A percentile compares a stretch with the other conserved stretches of the same genome.
These are phyloP conservation scores for Solidago caesia DNA, from an alignment of 129 eudicot genomes.

Conservation along the genomic window DNA sequence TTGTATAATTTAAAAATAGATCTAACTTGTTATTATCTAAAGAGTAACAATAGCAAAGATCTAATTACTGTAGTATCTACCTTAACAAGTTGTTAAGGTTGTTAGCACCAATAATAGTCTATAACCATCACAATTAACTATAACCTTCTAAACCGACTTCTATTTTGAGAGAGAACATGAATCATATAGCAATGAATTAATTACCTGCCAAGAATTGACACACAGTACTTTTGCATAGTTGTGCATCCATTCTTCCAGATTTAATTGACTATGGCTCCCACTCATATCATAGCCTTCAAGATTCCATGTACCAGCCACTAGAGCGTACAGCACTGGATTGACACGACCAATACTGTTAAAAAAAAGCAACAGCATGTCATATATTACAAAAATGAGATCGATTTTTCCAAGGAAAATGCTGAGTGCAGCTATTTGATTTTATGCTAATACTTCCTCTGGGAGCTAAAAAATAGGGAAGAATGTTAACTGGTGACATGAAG, in stretches of 20 bases:
- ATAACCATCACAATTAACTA: background rate
- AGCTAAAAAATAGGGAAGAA: constrained; percentile 4
- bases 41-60: too few relatives aligned
- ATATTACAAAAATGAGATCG: background rate
- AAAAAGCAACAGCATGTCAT: constrained; percentile 12
- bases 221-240: constrained; percentile 78
- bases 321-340: constrained; percentile 68
- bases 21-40: background rate
- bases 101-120: background rate
- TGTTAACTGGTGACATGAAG: background rate
- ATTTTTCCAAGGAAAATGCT: background rate
- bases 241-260: constrained; percentile 57
- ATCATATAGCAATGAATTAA: background rate
- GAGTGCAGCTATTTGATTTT: background rate
- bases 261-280: constrained; percentile 30
- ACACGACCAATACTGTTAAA: constrained; percentile 81
- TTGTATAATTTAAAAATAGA: background rate
- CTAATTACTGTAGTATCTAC: background rate
- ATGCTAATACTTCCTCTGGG: background rate
- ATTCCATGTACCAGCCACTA: constrained; percentile 74
- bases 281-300: constrained; percentile 31
- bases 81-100: background rate
- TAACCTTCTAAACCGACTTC: background rate
- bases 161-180: background rate
- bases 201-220: constrained; percentile 97